Evolutionary conservation across 495 filamentous ascomycete genomes (phyloP).

Genomic region (Lineolata rhizophorae): DNA sequence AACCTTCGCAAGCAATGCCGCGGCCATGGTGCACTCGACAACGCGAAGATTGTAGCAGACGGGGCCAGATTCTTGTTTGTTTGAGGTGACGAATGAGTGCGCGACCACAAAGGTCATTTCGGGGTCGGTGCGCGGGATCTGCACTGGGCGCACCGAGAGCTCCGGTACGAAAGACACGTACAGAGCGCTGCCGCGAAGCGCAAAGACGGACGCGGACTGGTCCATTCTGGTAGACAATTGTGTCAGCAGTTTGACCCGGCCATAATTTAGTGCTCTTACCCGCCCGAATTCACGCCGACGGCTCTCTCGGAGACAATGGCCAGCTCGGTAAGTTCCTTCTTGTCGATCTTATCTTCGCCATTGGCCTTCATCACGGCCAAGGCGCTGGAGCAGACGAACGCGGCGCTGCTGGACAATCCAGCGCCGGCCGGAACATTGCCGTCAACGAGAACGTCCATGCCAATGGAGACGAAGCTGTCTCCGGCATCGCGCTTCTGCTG

Average conservation of each 20-base stretch:
- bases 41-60: constrained; percentile 93
- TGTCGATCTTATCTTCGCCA: constrained; percentile 56
- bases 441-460: constrained; percentile 77
- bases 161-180: constrained; percentile 75
- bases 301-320: constrained; percentile 86
- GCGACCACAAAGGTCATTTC: constrained; percentile 83
- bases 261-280: constrained; percentile 43
- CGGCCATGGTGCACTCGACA: constrained; percentile 82
- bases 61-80: constrained; percentile 85
- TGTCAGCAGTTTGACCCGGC: too few species aligned
- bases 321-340: constrained; percentile 71
- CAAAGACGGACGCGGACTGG: constrained; percentile 92
- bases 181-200: constrained; percentile 59
- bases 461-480: constrained; percentile 36
- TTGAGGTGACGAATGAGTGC: constrained; percentile 76
- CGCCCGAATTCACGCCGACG: constrained; percentile 91
- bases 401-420: constrained; percentile 81
- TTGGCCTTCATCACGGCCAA: constrained; percentile 77
- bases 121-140: constrained; percentile 65
- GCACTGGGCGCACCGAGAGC: constrained; percentile 52
- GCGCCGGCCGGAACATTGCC: constrained; percentile 82
- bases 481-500: constrained; percentile 35
- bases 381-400: constrained; percentile 79
- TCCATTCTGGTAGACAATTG: constrained; percentile 62
- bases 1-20: constrained; percentile 44